Base-by-base conservation (phyloP, 352 stramenopile species). In the Pilasporangium apinafurcum region DNA sequence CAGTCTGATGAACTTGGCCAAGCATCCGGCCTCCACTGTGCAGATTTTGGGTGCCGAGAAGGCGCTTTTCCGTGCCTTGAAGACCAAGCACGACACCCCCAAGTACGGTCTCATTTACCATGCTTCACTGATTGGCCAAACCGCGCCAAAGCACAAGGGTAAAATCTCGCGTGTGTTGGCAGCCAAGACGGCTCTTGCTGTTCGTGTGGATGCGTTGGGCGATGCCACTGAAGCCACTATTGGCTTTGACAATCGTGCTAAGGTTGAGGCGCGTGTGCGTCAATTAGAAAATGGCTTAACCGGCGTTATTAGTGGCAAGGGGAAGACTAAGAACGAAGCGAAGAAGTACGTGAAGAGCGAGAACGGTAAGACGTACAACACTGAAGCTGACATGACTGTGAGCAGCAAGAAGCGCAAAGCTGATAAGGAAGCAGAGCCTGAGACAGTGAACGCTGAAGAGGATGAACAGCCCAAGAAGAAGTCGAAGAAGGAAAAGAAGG, bases 61-160 rank as follows among this genome's bases (percentile, higher is more conserved):
- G 81, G 97, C 97, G 14, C 85, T 99, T 3, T 99, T 99, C 83
- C 92, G 97, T 54, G 97, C 97, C 8, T 80, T 99, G 2, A 99
- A 99, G 79, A 99, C 97, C 8, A 99, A 99, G 72, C 93, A 98
- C 63, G 95, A 99, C 65, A 99, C 97, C 9, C 97, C 97, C 8
- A 99, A 99, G 73, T 99, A 99, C 70, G 97, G 97, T 74, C 82
- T 99, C n/a, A 99, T 99, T 62, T 99, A 99, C 71, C 97, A 99
- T 74, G 96, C 97, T 5, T 98, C 93, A 48, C 73, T 99, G 7
- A 98, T 99, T 48, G 97, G 97, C 26, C 97, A 99, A 68, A 97
- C 96, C 1, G 85, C 90, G n/a, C 92, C 96, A 3, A 99, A 99
- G 83, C 90, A 98, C 76, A 99, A 99, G 83, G 97, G 97, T 53